Conservation (phyloP, 805 yeast genomes). For the Hanseniaspora guilliermondii region DNA sequence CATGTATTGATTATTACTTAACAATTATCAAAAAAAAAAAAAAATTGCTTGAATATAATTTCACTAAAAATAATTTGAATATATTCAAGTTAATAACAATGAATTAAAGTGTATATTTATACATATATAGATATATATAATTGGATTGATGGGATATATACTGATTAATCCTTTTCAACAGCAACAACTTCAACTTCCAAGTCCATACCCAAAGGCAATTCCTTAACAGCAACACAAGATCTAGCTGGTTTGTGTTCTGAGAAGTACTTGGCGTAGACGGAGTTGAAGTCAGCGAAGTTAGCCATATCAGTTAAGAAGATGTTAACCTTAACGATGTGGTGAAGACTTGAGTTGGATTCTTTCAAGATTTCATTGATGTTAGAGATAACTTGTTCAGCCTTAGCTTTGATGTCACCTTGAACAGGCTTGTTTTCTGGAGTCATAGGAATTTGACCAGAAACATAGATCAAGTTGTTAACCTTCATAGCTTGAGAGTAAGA, state of each 20-base stretch:
- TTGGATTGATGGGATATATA: too few species aligned
- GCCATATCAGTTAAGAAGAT: constrained; percentile 85
- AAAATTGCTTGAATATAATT: too few species aligned
- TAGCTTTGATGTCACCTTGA: constrained; percentile 62
- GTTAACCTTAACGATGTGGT: constrained; percentile 74
- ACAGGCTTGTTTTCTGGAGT: constrained; percentile 71
- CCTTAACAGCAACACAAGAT: constrained; percentile 91
- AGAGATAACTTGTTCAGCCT: constrained; percentile 61
- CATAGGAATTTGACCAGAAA: constrained; percentile 91
- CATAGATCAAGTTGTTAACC: constrained; percentile 75
- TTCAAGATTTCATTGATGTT: constrained; percentile 62
- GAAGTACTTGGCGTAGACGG: constrained; percentile 69
- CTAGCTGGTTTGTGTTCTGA: constrained; percentile 81
- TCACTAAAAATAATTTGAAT: too few species aligned
- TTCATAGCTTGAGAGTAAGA: constrained; percentile 92
- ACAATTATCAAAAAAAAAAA: too few species aligned
- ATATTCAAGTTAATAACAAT: too few species aligned
- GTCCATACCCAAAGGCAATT: constrained; percentile 75
- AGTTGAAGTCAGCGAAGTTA: constrained; percentile 74
- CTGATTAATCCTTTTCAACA: constrained; percentile 38
- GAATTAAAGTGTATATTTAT: too few species aligned
- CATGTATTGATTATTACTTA: too few species aligned
- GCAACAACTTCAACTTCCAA: constrained; percentile 89
- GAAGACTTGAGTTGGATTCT: constrained; percentile 74
- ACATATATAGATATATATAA: too few species aligned